These are phyloP conservation scores for Inonotus hispidus DNA, from an alignment of 1,284 basidiomycete genomes.

Conservation along the genomic window DNA sequence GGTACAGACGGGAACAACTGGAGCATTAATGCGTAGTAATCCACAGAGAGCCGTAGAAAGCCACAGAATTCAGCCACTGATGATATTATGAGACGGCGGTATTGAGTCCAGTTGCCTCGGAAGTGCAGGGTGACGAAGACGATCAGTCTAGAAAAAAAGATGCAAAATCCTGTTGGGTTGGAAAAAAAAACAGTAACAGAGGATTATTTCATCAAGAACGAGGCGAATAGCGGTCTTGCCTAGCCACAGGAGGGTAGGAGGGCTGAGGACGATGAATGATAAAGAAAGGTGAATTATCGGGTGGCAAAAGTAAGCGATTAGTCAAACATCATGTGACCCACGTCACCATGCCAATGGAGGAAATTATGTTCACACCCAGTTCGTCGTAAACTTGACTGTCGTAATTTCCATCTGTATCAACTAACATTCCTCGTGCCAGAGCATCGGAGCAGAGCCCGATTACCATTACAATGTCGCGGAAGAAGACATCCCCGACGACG, in stretches of 20 bases:
- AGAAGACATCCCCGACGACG: neutral
- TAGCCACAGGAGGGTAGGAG: too few relatives aligned
- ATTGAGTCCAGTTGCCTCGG: neutral
- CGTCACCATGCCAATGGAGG: neutral
- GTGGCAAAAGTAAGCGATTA: neutral
- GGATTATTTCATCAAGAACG: too few relatives aligned
- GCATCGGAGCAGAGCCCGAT: too few relatives aligned
- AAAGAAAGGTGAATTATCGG: too few relatives aligned
- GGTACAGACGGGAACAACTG: neutral
- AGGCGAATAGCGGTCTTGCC: too few relatives aligned
- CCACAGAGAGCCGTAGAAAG: neutral
- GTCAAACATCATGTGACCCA: neutral
- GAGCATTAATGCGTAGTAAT: neutral
- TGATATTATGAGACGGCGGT: neutral
- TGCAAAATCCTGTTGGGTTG: too few relatives aligned
- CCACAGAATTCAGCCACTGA: neutral
- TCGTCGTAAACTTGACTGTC: neutral
- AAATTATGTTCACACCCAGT: neutral
- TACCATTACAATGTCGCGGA: conserved; percentile 10
- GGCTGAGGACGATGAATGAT: too few relatives aligned
- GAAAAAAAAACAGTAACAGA: too few relatives aligned
- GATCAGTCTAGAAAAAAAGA: too few relatives aligned
- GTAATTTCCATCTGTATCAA: too few relatives aligned
- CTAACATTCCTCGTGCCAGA: too few relatives aligned
- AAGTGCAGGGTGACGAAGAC: too few relatives aligned